These are phyloP conservation scores for Penicillium rolfsii DNA, from an alignment of 2,329 filamentous ascomycete species.

Conservation along the genomic window DNA sequence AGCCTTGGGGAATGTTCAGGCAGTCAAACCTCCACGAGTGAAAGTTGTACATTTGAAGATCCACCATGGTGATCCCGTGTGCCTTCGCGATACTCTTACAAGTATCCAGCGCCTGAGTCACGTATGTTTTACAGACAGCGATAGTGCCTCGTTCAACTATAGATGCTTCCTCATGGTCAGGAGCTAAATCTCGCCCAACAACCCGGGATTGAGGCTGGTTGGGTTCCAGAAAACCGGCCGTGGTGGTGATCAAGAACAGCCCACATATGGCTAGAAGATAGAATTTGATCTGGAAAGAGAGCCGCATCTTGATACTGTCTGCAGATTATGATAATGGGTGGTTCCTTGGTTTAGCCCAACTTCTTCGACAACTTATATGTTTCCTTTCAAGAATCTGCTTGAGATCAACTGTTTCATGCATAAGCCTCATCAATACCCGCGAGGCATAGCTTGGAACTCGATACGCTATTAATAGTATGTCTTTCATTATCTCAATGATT, in stretches of 20 bases:
- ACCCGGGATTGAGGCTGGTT: neutral
- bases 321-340: neutral
- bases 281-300: neutral
- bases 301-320: neutral
- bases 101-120: conserved; percentile 38
- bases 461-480: neutral
- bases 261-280: neutral
- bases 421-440: neutral
- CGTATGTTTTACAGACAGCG: conserved; percentile 42
- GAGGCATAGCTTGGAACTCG: neutral
- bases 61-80: conserved; percentile 40
- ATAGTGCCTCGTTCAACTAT: neutral
- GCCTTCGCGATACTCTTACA: conserved; percentile 41
- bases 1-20: conserved; percentile 32
- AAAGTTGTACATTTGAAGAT: conserved; percentile 48
- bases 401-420: neutral
- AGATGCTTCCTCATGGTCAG: neutral
- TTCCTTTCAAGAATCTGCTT: neutral
- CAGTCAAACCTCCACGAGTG: conserved; percentile 54
- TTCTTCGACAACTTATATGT: neutral
- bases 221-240: neutral
- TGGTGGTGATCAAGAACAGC: neutral
- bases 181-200: conserved; percentile 31
- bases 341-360: neutral
- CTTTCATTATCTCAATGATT: neutral